Evolutionary conservation across 768 basidiomycete genomes (phyloP), one percentile per base, ranked within the genome.

Genomic region (Leccinum obscurum): DNA sequence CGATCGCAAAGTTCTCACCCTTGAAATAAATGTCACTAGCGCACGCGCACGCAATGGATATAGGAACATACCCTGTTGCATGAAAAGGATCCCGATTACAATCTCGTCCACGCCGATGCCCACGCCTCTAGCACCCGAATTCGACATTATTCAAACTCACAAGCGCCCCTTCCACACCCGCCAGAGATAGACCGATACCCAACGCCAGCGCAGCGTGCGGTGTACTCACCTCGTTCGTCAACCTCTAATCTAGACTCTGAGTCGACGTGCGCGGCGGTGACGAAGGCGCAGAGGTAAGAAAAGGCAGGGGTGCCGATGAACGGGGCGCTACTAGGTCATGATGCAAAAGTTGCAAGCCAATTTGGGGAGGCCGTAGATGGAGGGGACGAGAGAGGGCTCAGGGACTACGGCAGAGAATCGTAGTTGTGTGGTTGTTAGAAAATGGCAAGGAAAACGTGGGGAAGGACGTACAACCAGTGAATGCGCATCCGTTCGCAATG

Each of bases 301-400:
- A 92, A 92, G 0, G 85, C 37, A 1, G 89, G 84, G 0, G 90
- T 91, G 6, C 90, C 91, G 26, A 85, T 71, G 71, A 92, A 88
- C 5, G 90, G 87, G 0, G 90, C 85, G 64, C 24, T 24, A 24
- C 24, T 90, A 91, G 52, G 87, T 84, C 58, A 91, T 68, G 39
- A 90, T 72, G 24, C 90, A 89, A 60, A 85, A 93, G 71, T 93
- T 93, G 58, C 92, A 83, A 8, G 85, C 92, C 4, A 87, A 76
- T 61, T 90, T 81, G 20, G 78, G 67, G 28, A 80, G 70, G 13
- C 92, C 92, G 89, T 90, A 93, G 24, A 89, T 78, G 1, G 87
- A 79, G 3, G 86, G 83, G 4, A 91, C 74, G 30, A 93, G 79
- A 56, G 88, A 24, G 24, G 24, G 24, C 3, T 24, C 24, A 85